Evolutionary conservation across 257 asterid genomes (phyloP), one percentile per base, ranked within the genome.

Genomic region (Rubia yunnanensis): DNA sequence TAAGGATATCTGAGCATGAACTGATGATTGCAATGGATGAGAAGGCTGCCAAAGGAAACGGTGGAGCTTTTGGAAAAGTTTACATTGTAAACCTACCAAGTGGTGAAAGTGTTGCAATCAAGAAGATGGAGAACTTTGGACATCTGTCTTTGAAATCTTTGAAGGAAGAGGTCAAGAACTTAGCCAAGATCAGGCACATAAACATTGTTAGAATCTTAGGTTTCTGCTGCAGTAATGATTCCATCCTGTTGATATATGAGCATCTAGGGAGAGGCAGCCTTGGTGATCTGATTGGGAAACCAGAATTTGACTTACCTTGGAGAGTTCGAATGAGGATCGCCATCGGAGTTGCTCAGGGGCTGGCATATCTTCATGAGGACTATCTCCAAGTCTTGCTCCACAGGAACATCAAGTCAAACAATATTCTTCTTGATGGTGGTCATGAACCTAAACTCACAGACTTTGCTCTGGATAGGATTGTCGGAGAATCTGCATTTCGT

Each of bases 171-270:
- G 83, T 87, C 18, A 84, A 84, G 77, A 81, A 82, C 38, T 67
- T 90, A 54, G 97, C 97, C 22, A 90, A 87, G 85, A 84, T 86
- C 62, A 75, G 95, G 61, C 97, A 91, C 72, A 88, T 80, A 67
- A 91, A 91, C 64, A 66, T 91, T 2, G 81, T 76, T 38, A 91
- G 85, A 44, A 86, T 91, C 50, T 78, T 91, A 17, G 96, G 96
- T n/a, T 88, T 88, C 71, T 88, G 95, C 76, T 75, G 80, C 32
- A 83, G 83, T 23, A 82, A 78, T 70, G 86, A 85, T 55, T 77
- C 82, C 31, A 75, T 91, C 49, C 73, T 88, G 64, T 67, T 88
- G 86, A 88, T 86, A 27, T 88, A 86, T 66, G 97, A 91, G 78
- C 82, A 80, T 76, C 66, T 88, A 22, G 84, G 79, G 24, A 80